A percentile compares a stretch with the other conserved stretches of the same genome.
Evolutionary conservation across 768 basidiomycete genomes (phyloP).

Genomic region (Tulasnella calospora): DNA sequence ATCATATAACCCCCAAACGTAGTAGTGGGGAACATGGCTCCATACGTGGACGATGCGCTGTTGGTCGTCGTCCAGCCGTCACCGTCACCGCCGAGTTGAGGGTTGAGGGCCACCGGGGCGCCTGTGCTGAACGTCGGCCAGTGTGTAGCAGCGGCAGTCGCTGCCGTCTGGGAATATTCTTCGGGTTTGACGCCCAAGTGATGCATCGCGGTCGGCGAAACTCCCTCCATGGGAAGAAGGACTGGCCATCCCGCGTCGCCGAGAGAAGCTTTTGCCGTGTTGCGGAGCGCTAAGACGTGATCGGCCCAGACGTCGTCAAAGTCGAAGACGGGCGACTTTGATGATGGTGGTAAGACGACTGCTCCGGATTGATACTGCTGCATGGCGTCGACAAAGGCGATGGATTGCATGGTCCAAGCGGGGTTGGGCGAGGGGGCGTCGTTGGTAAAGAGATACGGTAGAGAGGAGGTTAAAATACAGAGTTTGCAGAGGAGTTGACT

Average conservation of each 20-base stretch:
- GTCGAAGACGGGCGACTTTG: conserved; percentile 10
- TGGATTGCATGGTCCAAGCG: background rate
- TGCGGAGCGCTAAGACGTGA: background rate
- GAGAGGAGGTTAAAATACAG: background rate
- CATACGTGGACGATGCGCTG: background rate
- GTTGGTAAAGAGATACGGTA: background rate
- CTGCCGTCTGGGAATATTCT: background rate
- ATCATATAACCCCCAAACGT: background rate
- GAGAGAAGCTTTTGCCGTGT: conserved; percentile 1
- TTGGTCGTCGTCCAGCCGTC: background rate
- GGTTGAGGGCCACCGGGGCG: background rate
- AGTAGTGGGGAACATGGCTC: background rate
- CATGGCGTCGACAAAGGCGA: background rate
- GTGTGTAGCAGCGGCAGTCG: background rate
- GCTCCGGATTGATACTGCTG: too few relatives aligned
- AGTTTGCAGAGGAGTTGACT: background rate
- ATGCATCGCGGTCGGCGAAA: background rate
- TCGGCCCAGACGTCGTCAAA: conserved; percentile 15
- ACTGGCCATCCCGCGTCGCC: background rate
- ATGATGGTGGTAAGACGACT: background rate
- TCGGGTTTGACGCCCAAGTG: background rate
- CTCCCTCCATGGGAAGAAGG: background rate
- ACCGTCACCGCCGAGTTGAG: background rate
- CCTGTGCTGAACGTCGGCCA: background rate
- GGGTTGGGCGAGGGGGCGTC: background rate